Conservation (phyloP, 305 asterid genomes). For the Rubia occidens region DNA sequence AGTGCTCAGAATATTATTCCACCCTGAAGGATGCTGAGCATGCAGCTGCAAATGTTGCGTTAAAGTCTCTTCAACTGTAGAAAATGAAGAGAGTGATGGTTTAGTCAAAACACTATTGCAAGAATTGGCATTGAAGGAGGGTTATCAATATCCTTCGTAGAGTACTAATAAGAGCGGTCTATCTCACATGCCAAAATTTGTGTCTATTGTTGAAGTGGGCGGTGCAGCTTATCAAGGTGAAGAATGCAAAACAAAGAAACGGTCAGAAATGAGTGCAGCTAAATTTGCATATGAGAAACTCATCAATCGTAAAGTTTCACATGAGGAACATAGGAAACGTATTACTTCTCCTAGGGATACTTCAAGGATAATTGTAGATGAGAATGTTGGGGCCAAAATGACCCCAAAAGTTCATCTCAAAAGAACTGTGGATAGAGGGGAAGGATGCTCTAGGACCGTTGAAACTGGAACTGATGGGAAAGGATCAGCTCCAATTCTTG, state of each 20-base stretch:
- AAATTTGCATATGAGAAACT: conserved; percentile 52
- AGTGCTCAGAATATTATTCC: conserved; percentile 35
- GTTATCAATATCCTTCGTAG: conserved; percentile 44
- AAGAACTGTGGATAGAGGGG: conserved; percentile 13
- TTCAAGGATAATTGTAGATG: conserved; percentile 7
- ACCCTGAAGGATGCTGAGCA: conserved; percentile 86
- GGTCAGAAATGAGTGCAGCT: conserved; percentile 77
- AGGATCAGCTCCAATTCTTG: conserved; percentile 19
- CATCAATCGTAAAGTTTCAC: conserved; percentile 37
- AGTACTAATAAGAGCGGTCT: conserved; percentile 40
- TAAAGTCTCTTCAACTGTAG: conserved; percentile 39
- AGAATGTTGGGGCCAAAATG: neutral
- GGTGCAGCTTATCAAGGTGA: conserved; percentile 35
- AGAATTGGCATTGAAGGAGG: conserved; percentile 51
- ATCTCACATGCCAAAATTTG: conserved; percentile 44
- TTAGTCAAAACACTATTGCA: conserved; percentile 59
- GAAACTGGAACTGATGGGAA: conserved; percentile 23
- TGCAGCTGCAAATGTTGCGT: conserved; percentile 74
- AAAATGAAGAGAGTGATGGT: conserved; percentile 55
- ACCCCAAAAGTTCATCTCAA: neutral
- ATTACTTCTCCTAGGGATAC: conserved; percentile 1
- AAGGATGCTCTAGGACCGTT: conserved; percentile 1
- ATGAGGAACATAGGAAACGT: conserved; percentile 37
- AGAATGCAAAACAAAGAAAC: conserved; percentile 61
- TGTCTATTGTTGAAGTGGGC: conserved; percentile 50